phyloP scores from a whole-genome alignment of 106 monocot species.

The Allium cepa region DNA sequence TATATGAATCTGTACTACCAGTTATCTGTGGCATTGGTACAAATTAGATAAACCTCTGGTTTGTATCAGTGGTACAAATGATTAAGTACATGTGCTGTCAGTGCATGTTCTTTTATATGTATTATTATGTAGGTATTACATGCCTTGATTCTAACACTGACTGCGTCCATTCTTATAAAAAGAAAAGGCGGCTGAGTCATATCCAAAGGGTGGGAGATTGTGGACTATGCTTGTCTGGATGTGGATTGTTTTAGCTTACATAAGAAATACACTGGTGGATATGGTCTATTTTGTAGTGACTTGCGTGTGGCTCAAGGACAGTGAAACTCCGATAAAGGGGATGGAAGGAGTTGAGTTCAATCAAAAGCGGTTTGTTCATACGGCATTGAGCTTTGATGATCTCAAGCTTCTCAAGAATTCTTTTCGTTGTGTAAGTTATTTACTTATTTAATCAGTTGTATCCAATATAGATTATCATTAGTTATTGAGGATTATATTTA shows the following conservation, averaged over 20 bases:
- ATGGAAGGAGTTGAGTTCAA: slow-evolving; percentile 25
- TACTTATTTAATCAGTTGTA: too few species aligned
- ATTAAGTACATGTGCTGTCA: too few species aligned
- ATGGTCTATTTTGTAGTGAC: slow-evolving; percentile 22
- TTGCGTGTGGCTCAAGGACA: slow-evolving; percentile 31
- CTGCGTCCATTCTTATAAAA: too few species aligned
- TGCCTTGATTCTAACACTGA: too few species aligned
- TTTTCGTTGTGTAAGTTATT: slow-evolving; percentile 39
- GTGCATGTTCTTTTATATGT: too few species aligned
- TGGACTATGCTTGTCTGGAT: slow-evolving; percentile 5
- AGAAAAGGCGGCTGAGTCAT: not conserved
- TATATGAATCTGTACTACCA: too few species aligned
- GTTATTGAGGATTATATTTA: too few species aligned
- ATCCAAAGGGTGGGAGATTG: not conserved
- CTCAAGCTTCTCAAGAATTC: slow-evolving; percentile 46
- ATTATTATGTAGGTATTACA: too few species aligned
- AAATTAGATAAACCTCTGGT: too few species aligned
- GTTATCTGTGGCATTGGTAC: too few species aligned
- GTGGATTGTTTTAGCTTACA: slow-evolving; percentile 17
- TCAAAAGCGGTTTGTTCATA: slow-evolving; percentile 48
- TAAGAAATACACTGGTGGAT: slow-evolving; percentile 46
- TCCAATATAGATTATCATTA: too few species aligned
- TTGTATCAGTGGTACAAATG: too few species aligned
- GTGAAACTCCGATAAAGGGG: slow-evolving; percentile 52
- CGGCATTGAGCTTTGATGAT: slow-evolving; percentile 45